Evolutionary conservation across 2,329 filamentous ascomycete species (phyloP).

Genomic region (Sarocladium kiliense): DNA sequence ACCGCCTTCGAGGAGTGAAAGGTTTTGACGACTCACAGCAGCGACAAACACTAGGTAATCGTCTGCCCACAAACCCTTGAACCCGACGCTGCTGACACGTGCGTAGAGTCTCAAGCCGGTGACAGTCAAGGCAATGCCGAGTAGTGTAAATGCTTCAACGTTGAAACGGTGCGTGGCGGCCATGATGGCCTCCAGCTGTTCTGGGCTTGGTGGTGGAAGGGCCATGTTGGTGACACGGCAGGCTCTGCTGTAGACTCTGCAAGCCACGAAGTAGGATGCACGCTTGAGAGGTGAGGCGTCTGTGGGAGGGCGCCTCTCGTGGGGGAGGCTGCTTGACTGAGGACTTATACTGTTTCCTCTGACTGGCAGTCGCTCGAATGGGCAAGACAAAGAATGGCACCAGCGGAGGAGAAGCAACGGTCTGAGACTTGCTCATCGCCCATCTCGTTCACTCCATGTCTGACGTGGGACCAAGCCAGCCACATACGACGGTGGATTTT

Average conservation of each 20-base stretch:
- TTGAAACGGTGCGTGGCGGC: constrained; percentile 7
- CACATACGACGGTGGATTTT: not conserved
- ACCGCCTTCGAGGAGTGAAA: not conserved
- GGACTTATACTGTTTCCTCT: constrained; percentile 4
- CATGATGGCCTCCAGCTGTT: constrained; percentile 10
- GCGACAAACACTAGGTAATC: constrained; percentile 56
- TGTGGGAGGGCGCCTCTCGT: not conserved
- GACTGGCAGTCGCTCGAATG: not conserved
- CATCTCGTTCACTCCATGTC: not conserved
- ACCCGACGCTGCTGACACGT: constrained; percentile 41
- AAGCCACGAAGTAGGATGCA: not conserved
- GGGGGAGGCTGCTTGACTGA: not conserved
- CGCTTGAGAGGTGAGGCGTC: not conserved
- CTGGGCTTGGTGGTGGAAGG: constrained; percentile 6
- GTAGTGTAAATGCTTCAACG: constrained; percentile 26
- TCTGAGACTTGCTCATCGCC: constrained; percentile 5
- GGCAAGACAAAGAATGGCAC: not conserved
- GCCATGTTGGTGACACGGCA: not conserved
- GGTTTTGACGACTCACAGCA: constrained; percentile 28
- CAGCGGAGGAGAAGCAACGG: not conserved
- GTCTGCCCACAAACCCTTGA: constrained; percentile 46
- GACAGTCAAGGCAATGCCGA: constrained; percentile 39
- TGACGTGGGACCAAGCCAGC: not conserved
- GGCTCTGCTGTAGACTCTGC: not conserved
- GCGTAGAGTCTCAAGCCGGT: constrained; percentile 45